Percentiles rank a stretch among this genome's conserved stretches.
These are phyloP conservation scores for Trametes maxima DNA, from an alignment of 768 basidiomycete genomes.

Conservation along the genomic window DNA sequence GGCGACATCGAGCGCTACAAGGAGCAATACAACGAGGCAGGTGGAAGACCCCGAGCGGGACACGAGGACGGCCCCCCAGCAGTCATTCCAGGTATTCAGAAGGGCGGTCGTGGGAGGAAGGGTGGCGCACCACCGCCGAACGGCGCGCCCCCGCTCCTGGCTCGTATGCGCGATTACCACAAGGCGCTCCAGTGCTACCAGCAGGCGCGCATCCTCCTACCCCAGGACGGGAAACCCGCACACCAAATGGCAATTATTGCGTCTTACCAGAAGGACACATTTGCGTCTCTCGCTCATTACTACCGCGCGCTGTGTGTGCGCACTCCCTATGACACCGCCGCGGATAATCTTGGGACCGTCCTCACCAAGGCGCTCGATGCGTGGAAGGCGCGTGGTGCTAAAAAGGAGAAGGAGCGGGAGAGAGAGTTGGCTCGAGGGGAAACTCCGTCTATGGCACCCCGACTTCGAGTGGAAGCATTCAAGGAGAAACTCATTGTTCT, in stretches of 20 bases:
- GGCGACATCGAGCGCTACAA: slow-evolving; percentile 95
- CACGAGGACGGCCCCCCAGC: slow-evolving; percentile 59
- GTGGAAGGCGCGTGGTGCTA: slow-evolving; percentile 47
- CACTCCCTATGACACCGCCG: slow-evolving; percentile 84
- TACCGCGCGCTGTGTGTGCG: slow-evolving; percentile 89
- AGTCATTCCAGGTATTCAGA: slow-evolving; percentile 31
- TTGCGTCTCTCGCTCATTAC: slow-evolving; percentile 80
- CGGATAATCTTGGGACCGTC: slow-evolving; percentile 79
- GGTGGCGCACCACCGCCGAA: slow-evolving; percentile 49
- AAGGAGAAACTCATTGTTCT: slow-evolving; percentile 76
- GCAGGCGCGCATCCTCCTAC: slow-evolving; percentile 79
- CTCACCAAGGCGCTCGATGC: slow-evolving; percentile 67
- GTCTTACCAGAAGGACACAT: slow-evolving; percentile 82
- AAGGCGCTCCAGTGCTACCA: slow-evolving; percentile 83
- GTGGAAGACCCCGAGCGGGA: slow-evolving; percentile 64
- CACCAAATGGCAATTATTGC: slow-evolving; percentile 96
- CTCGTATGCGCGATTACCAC: slow-evolving; percentile 68
- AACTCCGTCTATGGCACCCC: slow-evolving; percentile 43
- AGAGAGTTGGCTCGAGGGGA: slow-evolving; percentile 36
- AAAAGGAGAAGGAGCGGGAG: slow-evolving; percentile 27
- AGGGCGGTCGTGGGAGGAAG: slow-evolving; percentile 48
- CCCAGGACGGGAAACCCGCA: slow-evolving; percentile 90
- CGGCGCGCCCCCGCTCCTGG: slow-evolving; percentile 31
- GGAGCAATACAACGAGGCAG: slow-evolving; percentile 82
- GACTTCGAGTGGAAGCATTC: slow-evolving; percentile 61